Conservation (phyloP, 805 yeast species). For the Ogataea polymorpha region DNA sequence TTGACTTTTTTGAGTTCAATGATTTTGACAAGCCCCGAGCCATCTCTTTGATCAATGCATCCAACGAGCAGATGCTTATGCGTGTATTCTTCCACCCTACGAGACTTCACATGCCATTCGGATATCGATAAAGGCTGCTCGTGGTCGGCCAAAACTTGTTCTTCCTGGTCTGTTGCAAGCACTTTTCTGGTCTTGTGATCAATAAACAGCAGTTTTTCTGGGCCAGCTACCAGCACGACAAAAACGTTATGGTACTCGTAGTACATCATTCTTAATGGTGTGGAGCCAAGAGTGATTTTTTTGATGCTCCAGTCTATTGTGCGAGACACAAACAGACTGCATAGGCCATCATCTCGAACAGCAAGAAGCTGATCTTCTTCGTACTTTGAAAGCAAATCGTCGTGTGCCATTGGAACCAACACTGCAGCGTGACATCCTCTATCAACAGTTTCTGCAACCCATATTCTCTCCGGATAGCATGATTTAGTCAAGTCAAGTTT, state of each 20-base stretch:
- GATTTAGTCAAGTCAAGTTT: conserved; percentile 24
- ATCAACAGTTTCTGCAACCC: conserved; percentile 26
- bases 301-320: conserved; percentile 19
- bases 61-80: conserved; percentile 35
- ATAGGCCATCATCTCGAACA: conserved; percentile 35
- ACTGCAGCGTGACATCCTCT: conserved; percentile 18
- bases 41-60: conserved; percentile 20
- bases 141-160: conserved; percentile 13
- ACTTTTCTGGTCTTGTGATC: conserved; percentile 22
- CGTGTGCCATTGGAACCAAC: conserved; percentile 7
- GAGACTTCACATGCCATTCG: conserved; percentile 34
- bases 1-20: conserved; percentile 25
- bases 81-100: conserved; percentile 13
- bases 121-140: conserved; percentile 32
- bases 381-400: conserved; percentile 3
- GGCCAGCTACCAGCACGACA: conserved; percentile 17
- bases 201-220: conserved; percentile 21
- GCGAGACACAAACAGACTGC: conserved; percentile 20
- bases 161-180: conserved; percentile 1
- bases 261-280: conserved; percentile 29
- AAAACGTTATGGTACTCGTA: conserved; percentile 23
- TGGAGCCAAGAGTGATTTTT: conserved; percentile 23
- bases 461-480: conserved; percentile 25
- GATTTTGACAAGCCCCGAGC: conserved; percentile 27
- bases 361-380: conserved; percentile 23